Evolutionary conservation across 2,329 filamentous ascomycete species (phyloP).

Genomic region (Penicillium brasilianum): DNA sequence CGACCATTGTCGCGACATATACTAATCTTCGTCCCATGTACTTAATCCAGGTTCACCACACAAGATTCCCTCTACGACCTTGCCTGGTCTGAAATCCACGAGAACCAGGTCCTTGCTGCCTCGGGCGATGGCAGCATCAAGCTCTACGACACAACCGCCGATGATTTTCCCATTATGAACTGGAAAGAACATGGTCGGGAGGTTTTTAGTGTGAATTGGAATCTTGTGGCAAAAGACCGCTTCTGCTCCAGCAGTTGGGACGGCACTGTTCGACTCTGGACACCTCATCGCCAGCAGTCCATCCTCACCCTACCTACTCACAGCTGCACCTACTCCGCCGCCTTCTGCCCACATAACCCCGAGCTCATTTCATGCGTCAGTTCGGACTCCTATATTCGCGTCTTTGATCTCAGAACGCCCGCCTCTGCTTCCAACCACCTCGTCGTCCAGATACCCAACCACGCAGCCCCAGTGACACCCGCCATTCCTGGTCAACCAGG

Average conservation of each 20-base stretch:
- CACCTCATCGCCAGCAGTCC: constrained; percentile 74
- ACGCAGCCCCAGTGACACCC: constrained; percentile 65
- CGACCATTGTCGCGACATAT: background rate
- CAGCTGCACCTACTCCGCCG: constrained; percentile 90
- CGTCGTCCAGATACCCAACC: constrained; percentile 79
- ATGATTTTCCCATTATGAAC: constrained; percentile 84
- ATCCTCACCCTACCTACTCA: constrained; percentile 87
- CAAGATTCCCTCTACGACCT: constrained; percentile 96
- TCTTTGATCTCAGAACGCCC: constrained; percentile 91
- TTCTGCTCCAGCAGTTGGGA: constrained; percentile 96
- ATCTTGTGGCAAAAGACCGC: constrained; percentile 83
- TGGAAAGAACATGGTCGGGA: constrained; percentile 95
- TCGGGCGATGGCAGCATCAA: constrained; percentile 94
- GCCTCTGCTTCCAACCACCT: constrained; percentile 87
- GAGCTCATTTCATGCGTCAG: constrained; percentile 85
- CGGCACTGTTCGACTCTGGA: constrained; percentile 95
- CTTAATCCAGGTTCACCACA: constrained; percentile 76
- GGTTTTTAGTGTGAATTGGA: constrained; percentile 92
- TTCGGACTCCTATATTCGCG: constrained; percentile 83
- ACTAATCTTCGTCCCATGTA: background rate
- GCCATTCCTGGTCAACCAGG: constrained; percentile 42
- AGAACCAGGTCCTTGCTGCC: constrained; percentile 88
- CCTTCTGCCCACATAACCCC: constrained; percentile 87
- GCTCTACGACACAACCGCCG: constrained; percentile 82
- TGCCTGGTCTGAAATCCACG: constrained; percentile 93